Base-by-base conservation (phyloP, 2,329 filamentous ascomycete species). In the Curvularia spicifera region DNA sequence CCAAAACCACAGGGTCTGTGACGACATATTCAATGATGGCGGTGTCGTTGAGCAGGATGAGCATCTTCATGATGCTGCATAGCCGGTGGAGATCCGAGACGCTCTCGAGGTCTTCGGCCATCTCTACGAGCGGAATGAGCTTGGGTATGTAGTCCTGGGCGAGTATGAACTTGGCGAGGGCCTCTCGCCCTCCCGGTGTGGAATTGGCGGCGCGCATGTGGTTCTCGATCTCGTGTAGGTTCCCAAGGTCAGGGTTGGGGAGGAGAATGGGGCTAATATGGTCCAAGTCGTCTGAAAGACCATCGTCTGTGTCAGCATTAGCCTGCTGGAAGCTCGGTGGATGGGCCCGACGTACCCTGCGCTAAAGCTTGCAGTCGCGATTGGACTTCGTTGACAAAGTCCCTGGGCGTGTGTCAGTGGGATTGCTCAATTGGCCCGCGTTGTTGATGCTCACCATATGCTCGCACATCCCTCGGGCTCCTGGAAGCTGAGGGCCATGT, bases 401-500 rank as follows among this genome's bases (percentile, higher is more conserved):
- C 92, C 92, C 93, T 96, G 68, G 68, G 59, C 35, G 15, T n/a
- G 35, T 20, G 54, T 76, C 63, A 57, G 51, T 55, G 61, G 61
- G 52, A 49, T 50, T 53, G 40, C 42, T 45, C 47, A n/a, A 56
- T 13, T 9, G n/a, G 48, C 18, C n/a, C 13, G 26, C 37, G 20
- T 26, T 20, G 47, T 53, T 24, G 52, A 46, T 46, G 58, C 76
- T 71, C 79, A 96, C 95, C 95, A 99, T 77, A 99, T 97, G 63
- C 88, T 84, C 20, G 91, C 87, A 78, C 95, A 99, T 45, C 94
- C 95, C 67, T 98, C 95, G 2, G 93, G 90, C 80, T 99, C 95
- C 78, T 99, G 95, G 73, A 99, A 99, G 76, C 93, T 97, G 63
- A 99, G 85, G 43, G 95, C 95, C 95, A 99, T 98, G 75, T 99